A percentile compares a stretch with the other conserved stretches of the same genome.
Conservation (phyloP, 1,284 basidiomycete species). For the Cryptococcus sp. region DNA sequence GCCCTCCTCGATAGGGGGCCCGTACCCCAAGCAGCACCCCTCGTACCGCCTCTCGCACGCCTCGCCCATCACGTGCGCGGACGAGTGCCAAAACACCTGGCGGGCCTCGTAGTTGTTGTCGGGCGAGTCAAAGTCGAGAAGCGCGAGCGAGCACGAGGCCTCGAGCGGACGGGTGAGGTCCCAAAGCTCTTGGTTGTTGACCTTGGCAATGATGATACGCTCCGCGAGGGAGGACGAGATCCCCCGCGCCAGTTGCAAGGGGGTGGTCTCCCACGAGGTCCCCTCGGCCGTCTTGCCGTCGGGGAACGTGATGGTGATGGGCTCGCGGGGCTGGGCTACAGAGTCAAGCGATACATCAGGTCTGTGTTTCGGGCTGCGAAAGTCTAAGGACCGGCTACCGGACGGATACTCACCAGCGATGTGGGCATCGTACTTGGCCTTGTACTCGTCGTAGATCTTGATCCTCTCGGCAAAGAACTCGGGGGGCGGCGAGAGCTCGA, state of each 20-base stretch:
- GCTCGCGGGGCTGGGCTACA: conserved; percentile 79
- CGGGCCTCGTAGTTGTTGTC: conserved; percentile 74
- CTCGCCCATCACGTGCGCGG: conserved; percentile 98
- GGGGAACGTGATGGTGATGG: conserved; percentile 80
- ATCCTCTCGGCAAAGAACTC: conserved; percentile 86
- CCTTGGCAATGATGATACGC: conserved; percentile 89
- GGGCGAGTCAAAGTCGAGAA: conserved; percentile 92
- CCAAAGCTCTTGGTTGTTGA: conserved; percentile 77
- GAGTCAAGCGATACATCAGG: background rate
- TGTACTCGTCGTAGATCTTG: conserved; percentile 84
- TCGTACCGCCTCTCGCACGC: conserved; percentile 88
- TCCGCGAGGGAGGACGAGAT: conserved; percentile 87
- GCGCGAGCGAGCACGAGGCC: conserved; percentile 70
- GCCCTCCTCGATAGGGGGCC: conserved; percentile 88
- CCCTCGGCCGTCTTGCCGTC: conserved; percentile 82
- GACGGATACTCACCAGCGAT: conserved; percentile 60
- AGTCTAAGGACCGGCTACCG: background rate
- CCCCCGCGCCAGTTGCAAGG: conserved; percentile 83
- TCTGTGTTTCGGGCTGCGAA: background rate
- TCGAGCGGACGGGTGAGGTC: conserved; percentile 94
- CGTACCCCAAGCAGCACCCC: conserved; percentile 95
- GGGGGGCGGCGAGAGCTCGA: conserved; percentile 62
- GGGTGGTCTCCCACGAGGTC: conserved; percentile 93
- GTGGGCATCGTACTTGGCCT: conserved; percentile 77
- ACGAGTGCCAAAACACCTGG: conserved; percentile 99